A percentile compares a stretch with the other conserved stretches of the same genome.
Conservation (phyloP, 2,329 filamentous ascomycete genomes). For the Colletotrichum coccodes region DNA sequence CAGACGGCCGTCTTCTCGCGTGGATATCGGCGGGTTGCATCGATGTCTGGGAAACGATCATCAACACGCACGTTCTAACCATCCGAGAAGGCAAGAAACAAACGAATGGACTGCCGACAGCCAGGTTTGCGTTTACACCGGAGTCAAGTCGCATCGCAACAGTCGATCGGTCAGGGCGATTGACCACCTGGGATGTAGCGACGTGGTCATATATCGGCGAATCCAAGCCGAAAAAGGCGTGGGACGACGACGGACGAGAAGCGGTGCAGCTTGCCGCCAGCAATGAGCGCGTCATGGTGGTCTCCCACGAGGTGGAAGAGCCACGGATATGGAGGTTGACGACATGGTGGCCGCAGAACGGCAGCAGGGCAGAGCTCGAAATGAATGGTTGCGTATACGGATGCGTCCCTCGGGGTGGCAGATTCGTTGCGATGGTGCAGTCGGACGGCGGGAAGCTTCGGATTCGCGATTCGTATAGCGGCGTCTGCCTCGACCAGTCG, state of each 20-base stretch:
- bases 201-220: constrained; percentile 7
- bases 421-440: constrained; percentile 26
- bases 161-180: constrained; percentile 3
- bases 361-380: constrained; percentile 17
- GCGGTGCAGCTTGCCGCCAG: constrained; percentile 17
- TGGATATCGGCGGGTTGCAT: constrained; percentile 8
- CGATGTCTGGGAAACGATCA: constrained; percentile 22
- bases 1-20: constrained; percentile 12
- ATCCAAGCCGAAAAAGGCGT: constrained; percentile 11
- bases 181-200: constrained; percentile 1
- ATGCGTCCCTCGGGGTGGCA: constrained; percentile 6
- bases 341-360: constrained; percentile 23
- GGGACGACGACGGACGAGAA: constrained; percentile 4
- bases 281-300: constrained; percentile 1
- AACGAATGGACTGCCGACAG: not conserved
- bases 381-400: constrained; percentile 21
- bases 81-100: constrained; percentile 1
- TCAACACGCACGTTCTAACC: constrained; percentile 14
- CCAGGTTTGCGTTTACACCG: constrained; percentile 5
- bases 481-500: constrained; percentile 29
- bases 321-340: constrained; percentile 16
- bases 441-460: constrained; percentile 18
- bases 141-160: constrained; percentile 14
- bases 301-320: not conserved
- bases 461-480: constrained; percentile 12